These are phyloP conservation scores for Galeopsis tetrahit DNA, from an alignment of 257 asterid genomes.

Conservation along the genomic window DNA sequence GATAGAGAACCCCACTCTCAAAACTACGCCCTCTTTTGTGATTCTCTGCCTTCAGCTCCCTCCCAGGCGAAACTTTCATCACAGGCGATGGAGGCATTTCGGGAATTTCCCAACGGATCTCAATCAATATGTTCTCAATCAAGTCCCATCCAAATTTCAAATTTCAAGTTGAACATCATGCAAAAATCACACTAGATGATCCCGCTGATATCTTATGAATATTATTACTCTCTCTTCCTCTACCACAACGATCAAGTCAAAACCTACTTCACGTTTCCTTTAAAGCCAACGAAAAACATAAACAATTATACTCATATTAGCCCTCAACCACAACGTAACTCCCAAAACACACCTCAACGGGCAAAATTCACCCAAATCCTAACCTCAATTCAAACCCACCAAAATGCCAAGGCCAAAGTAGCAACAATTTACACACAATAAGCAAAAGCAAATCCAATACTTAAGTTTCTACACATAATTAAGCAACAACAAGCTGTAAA, in stretches of 20 bases:
- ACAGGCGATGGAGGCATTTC: slow-evolving; percentile 94
- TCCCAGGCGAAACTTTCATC: slow-evolving; percentile 75
- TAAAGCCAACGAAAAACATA: slow-evolving; percentile 24
- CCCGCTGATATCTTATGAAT: neutral
- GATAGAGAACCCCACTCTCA: slow-evolving; percentile 66
- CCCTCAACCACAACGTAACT: slow-evolving; percentile 23
- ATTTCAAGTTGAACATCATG: slow-evolving; percentile 36
- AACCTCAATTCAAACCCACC: slow-evolving; percentile 34
- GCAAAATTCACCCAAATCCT: slow-evolving; percentile 28
- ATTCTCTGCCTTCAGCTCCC: slow-evolving; percentile 70
- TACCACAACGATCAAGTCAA: slow-evolving; percentile 32
- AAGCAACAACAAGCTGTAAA: slow-evolving; percentile 33
- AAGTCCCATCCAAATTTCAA: slow-evolving; percentile 33
- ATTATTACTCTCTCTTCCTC: slow-evolving; percentile 30
- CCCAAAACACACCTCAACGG: slow-evolving; percentile 33
- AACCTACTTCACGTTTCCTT: slow-evolving; percentile 36
- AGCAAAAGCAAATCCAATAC: slow-evolving; percentile 17
- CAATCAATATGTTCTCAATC: slow-evolving; percentile 34
- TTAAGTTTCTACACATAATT: slow-evolving; percentile 23
- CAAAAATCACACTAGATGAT: slow-evolving; percentile 34
- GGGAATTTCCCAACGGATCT: slow-evolving; percentile 18
- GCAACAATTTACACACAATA: slow-evolving; percentile 32
- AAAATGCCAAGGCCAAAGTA: slow-evolving; percentile 36
- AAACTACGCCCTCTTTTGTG: slow-evolving; percentile 91
- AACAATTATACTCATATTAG: neutral